Conservation (phyloP, 805 yeast genomes). For the Saturnispora sanitii region DNA sequence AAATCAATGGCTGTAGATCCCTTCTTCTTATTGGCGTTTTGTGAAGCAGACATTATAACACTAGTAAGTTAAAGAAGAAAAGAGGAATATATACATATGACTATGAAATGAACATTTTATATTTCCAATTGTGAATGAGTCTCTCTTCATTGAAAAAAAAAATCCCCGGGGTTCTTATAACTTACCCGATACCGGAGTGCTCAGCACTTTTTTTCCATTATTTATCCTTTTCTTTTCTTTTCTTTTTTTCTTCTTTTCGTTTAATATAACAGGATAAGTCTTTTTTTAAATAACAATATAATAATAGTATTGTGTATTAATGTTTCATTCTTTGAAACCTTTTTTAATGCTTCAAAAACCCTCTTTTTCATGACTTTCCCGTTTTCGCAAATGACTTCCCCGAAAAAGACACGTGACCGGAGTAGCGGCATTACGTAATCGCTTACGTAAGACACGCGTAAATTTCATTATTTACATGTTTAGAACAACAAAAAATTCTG, state of each 20-base stretch:
- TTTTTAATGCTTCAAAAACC: too few relatives aligned
- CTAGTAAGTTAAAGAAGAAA: background rate
- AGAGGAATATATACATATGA: background rate
- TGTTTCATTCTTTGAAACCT: too few relatives aligned
- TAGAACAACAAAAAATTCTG: too few relatives aligned
- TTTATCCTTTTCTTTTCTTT: too few relatives aligned
- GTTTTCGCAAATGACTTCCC: background rate
- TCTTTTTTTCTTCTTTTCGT: too few relatives aligned
- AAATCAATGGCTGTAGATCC: constrained; percentile 50
- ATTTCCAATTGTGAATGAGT: background rate
- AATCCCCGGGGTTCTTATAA: background rate
- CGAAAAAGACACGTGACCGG: background rate
- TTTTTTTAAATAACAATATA: too few relatives aligned
- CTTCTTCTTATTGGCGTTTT: constrained; percentile 14
- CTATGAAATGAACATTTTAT: background rate
- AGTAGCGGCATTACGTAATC: background rate
- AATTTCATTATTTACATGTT: background rate
- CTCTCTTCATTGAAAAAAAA: too few relatives aligned
- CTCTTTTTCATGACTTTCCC: too few relatives aligned
- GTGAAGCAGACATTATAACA: constrained; percentile 13
- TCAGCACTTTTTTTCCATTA: too few relatives aligned
- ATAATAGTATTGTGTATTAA: too few relatives aligned
- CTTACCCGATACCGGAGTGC: background rate
- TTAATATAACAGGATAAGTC: too few relatives aligned
- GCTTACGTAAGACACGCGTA: constrained; percentile 1